phyloP scores from a whole-genome alignment of 257 asterid genomes.

The Lycium barbarum region DNA sequence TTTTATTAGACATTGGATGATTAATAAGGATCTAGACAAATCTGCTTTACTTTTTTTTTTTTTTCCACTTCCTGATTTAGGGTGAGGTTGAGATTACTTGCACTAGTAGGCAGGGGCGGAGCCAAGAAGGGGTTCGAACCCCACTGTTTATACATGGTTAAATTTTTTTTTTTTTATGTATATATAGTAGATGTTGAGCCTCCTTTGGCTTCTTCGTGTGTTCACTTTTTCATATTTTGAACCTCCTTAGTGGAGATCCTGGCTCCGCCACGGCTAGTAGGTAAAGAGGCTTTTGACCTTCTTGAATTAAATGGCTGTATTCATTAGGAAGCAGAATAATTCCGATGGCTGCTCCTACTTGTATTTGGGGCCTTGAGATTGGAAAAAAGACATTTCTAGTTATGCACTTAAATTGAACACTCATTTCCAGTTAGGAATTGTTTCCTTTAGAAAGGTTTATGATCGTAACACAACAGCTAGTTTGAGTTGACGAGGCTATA shows the following conservation, averaged over 20 bases:
- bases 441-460: neutral
- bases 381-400: neutral
- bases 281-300: neutral
- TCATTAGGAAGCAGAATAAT: neutral
- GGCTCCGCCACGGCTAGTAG: too few relatives aligned
- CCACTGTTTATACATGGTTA: too few relatives aligned
- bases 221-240: too few relatives aligned
- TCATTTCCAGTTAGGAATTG: neutral
- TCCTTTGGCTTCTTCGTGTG: too few relatives aligned
- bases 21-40: neutral
- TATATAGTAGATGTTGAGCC: too few relatives aligned
- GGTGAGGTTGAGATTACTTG: neutral
- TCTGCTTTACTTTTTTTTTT: neutral
- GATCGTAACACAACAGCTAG: neutral
- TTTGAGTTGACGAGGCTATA: constrained; percentile 1
- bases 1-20: neutral
- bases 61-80: neutral
- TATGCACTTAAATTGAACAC: neutral
- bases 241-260: too few relatives aligned
- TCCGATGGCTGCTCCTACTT: neutral
- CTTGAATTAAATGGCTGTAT: neutral
- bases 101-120: neutral
- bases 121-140: too few relatives aligned
- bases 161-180: too few relatives aligned
- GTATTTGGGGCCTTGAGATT: neutral